A percentile compares a stretch with the other conserved stretches of the same genome.
phyloP scores from a whole-genome alignment of 177 flowering plant species.

The Vitis hybrid region DNA sequence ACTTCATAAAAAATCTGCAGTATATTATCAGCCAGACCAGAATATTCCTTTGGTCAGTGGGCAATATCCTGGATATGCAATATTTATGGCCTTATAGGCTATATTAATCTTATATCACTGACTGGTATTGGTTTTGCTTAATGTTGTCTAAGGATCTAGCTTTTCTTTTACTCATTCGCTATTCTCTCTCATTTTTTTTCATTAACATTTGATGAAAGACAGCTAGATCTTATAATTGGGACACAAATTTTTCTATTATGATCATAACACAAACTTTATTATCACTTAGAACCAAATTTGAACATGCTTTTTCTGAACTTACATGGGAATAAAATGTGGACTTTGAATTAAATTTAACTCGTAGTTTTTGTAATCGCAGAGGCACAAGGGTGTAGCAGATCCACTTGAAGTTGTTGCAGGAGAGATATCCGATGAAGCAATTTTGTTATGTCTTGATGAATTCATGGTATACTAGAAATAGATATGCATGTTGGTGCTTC shows the following conservation, averaged over 20 bases:
- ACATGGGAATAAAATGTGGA: not conserved
- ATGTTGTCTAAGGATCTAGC: not conserved
- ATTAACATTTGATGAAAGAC: not conserved
- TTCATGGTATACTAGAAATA: conserved; percentile 68
- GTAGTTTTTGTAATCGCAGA: conserved; percentile 46
- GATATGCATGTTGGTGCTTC: conserved; percentile 3
- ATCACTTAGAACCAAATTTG: not conserved
- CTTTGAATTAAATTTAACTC: not conserved
- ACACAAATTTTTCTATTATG: not conserved
- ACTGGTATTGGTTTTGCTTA: not conserved
- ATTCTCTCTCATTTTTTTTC: not conserved
- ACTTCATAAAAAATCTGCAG: not conserved
- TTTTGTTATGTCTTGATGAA: conserved; percentile 92
- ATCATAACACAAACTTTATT: too few relatives aligned
- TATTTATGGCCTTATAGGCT: not conserved
- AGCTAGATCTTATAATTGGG: not conserved
- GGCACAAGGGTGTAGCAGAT: conserved; percentile 88
- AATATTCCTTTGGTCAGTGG: not conserved
- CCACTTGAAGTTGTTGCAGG: conserved; percentile 98
- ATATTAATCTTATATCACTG: not conserved
- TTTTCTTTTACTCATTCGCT: too few relatives aligned
- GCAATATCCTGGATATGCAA: not conserved
- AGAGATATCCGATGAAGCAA: conserved; percentile 89
- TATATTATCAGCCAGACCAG: not conserved
- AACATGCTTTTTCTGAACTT: not conserved